A percentile compares a stretch with the other conserved stretches of the same genome.
These are phyloP conservation scores for Apocynum venetum DNA, from an alignment of 257 asterid species.

Conservation along the genomic window DNA sequence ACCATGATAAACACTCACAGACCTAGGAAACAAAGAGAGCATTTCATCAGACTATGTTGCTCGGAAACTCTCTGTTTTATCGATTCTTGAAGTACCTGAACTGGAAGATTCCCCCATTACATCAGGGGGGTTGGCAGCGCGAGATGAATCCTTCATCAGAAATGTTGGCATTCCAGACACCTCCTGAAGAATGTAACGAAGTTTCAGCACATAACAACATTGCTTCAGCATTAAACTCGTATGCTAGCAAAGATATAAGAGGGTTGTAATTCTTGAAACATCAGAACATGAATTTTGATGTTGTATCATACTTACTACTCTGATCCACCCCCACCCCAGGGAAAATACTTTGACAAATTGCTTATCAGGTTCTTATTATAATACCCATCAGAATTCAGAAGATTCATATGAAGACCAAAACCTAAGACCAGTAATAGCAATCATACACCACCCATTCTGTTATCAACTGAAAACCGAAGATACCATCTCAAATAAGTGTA, in stretches of 20 bases:
- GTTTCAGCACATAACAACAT: neutral
- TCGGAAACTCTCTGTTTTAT: slow-evolving; percentile 56
- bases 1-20: neutral
- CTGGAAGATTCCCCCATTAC: slow-evolving; percentile 76
- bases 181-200: slow-evolving; percentile 43
- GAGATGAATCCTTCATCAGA: slow-evolving; percentile 58
- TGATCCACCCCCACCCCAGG: too few species aligned
- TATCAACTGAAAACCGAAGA: neutral
- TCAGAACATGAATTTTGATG: neutral
- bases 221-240: too few species aligned
- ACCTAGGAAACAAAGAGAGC: neutral
- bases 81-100: slow-evolving; percentile 73
- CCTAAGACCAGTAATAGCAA: neutral
- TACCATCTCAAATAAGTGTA: neutral
- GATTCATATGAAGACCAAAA: neutral
- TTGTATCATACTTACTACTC: neutral
- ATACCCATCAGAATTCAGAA: neutral
- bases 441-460: neutral
- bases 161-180: slow-evolving; percentile 75
- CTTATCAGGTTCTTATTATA: neutral
- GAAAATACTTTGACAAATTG: too few species aligned
- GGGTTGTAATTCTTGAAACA: neutral
- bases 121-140: slow-evolving; percentile 46
- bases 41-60: slow-evolving; percentile 22
- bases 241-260: neutral